phyloP scores from a whole-genome alignment of 805 yeast genomes.

The Yamadazyma laniorum region DNA sequence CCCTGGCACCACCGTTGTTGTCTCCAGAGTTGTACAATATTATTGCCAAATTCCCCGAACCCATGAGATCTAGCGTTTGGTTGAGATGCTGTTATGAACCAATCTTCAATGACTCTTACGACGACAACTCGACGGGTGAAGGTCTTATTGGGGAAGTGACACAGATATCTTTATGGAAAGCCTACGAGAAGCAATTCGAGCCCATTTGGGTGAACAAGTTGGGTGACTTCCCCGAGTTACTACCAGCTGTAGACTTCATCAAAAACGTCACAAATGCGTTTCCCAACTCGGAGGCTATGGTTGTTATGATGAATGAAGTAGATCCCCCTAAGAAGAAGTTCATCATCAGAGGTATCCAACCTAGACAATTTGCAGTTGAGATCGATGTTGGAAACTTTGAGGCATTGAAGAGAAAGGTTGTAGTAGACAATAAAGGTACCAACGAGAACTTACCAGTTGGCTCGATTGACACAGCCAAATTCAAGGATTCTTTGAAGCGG shows the following conservation, averaged over 20 bases:
- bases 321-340: conserved; percentile 65
- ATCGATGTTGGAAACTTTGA: conserved; percentile 44
- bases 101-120: conserved; percentile 21
- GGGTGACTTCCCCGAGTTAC: conserved; percentile 39
- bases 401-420: conserved; percentile 29
- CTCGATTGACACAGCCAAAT: conserved; percentile 33
- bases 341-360: conserved; percentile 91
- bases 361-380: conserved; percentile 60
- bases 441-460: conserved; percentile 29
- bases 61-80: conserved; percentile 91
- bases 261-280: conserved; percentile 91
- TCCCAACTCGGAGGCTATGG: conserved; percentile 89
- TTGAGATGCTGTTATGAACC: conserved; percentile 89
- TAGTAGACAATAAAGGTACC: conserved; percentile 7
- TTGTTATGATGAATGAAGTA: conserved; percentile 54
- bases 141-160: conserved; percentile 72
- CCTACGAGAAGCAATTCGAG: conserved; percentile 86
- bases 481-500: conserved; percentile 23
- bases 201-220: conserved; percentile 48
- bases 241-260: conserved; percentile 96
- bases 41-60: conserved; percentile 70
- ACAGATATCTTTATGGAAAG: conserved; percentile 93
- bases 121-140: conserved; percentile 16
- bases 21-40: conserved; percentile 55
- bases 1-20: conserved; percentile 62